Evolutionary conservation across 164 flowering plant genomes (phyloP), one percentile per base, ranked within the genome.

Genomic region (Warburgia ugandensis): DNA sequence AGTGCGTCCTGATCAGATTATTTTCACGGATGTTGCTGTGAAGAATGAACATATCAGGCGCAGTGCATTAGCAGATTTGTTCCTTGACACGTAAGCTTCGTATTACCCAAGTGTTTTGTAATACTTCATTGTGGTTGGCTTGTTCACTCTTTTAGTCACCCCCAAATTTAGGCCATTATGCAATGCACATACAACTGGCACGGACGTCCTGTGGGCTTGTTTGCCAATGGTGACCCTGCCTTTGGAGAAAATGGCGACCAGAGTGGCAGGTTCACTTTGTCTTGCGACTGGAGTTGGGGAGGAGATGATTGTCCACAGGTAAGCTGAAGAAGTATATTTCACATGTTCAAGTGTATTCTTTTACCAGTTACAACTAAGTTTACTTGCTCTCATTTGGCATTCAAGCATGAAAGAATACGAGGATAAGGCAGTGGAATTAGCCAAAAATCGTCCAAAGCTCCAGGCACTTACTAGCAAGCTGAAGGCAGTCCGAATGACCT

Each of bases 151-250:
- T 14, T n/a, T n/a, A n/a, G n/a, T n/a, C n/a, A n/a, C n/a, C n/a
- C n/a, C n/a, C n/a, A n/a, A n/a, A n/a, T n/a, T n/a, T 45, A 92
- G 98, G 71, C 99, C 99, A 12, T 64, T 92, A 21, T 92, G 99
- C 78, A 92, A 92, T 74, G 99, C 89, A 0, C 99, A 92, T 66
- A 92, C 99, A 3, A 92, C 99, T 1, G 99, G 99, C 22, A 92
- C 99, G 0, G 99, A 92, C 76, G 71, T 92, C 13, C 67, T 92
- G 2, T 92, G 99, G 99, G 99, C 99, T 49, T 96, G 99, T 54
- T 62, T 88, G 41, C 99, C 99, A 3, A 86, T 92, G 87, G 65
- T 92, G 58, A 92, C 99, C 1, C 72, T 86, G 54, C 99, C 99
- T 8, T 79, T 89, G 20, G 92, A 94, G 74, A 94, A 94, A 66